Conservation (phyloP, 2,329 filamentous ascomycete genomes). For the Monascus ruber region DNA sequence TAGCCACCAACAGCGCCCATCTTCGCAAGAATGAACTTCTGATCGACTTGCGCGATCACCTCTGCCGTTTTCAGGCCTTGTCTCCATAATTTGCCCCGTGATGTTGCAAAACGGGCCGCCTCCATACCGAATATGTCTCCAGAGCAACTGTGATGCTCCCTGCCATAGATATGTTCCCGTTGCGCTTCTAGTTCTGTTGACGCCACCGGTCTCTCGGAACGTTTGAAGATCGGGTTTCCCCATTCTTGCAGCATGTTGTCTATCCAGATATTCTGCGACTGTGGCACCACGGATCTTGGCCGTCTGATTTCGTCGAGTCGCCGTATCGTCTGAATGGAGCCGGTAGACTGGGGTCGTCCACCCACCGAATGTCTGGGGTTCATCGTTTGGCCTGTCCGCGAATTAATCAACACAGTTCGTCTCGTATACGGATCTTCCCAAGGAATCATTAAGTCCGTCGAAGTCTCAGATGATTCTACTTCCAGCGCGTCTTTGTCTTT, state of each 20-base stretch:
- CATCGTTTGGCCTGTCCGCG: constrained; percentile 24
- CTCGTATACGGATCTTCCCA: constrained; percentile 54
- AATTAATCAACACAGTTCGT: constrained; percentile 19
- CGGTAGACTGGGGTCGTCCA: constrained; percentile 9
- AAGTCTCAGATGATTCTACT: too few species aligned
- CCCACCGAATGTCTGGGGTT: constrained; percentile 3
- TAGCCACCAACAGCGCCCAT: constrained; percentile 21
- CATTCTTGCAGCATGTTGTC: constrained; percentile 51
- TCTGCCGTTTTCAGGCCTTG: constrained; percentile 47
- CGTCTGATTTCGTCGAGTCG: constrained; percentile 3
- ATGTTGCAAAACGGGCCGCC: constrained; percentile 15
- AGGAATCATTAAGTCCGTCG: constrained; percentile 11
- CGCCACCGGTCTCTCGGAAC: constrained; percentile 33
- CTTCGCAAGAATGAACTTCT: constrained; percentile 73
- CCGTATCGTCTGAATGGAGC: constrained; percentile 4
- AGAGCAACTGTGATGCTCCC: constrained; percentile 9
- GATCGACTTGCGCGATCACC: constrained; percentile 73
- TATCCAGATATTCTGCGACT: constrained; percentile 42
- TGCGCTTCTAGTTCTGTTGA: constrained; percentile 18
- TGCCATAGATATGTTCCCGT: constrained; percentile 5
- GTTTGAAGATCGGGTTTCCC: constrained; percentile 66
- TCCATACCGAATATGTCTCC: constrained; percentile 12
- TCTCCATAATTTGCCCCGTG: constrained; percentile 46
- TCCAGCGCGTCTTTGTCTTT: too few species aligned
- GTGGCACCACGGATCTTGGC: constrained; percentile 8